These are phyloP conservation scores for Populus nigra DNA, from an alignment of 345 rosid species.

Conservation along the genomic window DNA sequence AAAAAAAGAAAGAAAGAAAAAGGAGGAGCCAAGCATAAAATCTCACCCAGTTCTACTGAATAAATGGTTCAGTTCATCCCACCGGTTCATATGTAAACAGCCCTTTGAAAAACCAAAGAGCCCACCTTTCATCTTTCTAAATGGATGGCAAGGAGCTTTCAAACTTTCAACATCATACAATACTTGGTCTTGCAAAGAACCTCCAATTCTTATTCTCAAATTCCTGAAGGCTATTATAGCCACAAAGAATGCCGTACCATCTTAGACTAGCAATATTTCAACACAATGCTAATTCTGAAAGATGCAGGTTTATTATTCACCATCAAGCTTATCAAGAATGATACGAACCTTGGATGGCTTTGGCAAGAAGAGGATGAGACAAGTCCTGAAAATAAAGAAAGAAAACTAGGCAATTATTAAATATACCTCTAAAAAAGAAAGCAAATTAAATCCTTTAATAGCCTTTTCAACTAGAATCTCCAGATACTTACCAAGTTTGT, in stretches of 20 bases:
- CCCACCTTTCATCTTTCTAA: slow-evolving; percentile 52
- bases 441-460: slow-evolving; percentile 3
- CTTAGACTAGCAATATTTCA: neutral
- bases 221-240: slow-evolving; percentile 55
- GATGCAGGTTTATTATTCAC: neutral
- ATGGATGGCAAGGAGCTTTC: slow-evolving; percentile 69
- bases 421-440: neutral
- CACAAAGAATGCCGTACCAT: slow-evolving; percentile 2
- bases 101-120: slow-evolving; percentile 92
- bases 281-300: neutral
- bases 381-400: slow-evolving; percentile 56
- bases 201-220: slow-evolving; percentile 90
- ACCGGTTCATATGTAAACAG: slow-evolving; percentile 82
- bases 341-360: slow-evolving; percentile 73
- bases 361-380: slow-evolving; percentile 68
- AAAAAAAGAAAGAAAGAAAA: neutral
- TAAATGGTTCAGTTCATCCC: slow-evolving; percentile 79
- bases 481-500: slow-evolving; percentile 59
- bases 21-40: slow-evolving; percentile 9
- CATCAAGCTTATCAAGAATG: slow-evolving; percentile 6
- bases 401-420: slow-evolving; percentile 5
- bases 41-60: slow-evolving; percentile 64
- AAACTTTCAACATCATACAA: slow-evolving; percentile 61
- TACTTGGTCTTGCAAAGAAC: slow-evolving; percentile 95
- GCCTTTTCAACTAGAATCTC: neutral